Evolutionary conservation across 495 filamentous ascomycete species (phyloP), one percentile per base, ranked within the genome.

Genomic region (Rhizodiscina lignyota): DNA sequence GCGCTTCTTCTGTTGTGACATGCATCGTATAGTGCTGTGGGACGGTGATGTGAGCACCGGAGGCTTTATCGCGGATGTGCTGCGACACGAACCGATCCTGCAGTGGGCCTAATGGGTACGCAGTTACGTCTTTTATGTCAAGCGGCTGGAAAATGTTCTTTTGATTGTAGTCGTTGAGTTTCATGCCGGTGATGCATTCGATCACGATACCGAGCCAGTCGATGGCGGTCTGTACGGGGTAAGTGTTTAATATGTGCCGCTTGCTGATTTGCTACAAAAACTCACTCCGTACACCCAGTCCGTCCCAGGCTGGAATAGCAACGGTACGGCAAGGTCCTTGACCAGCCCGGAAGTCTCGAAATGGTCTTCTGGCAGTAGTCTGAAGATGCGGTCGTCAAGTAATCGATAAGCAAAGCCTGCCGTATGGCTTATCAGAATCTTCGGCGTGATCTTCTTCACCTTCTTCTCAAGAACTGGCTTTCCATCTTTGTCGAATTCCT

Each of bases 191-290:
- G 17, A 61, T 59, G 10, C 68, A 63, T 43, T 78, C 65, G 34
- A 76, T 41, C 3, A 66, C 40, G 5, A 68, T 48, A 5, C 74
- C 72, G 3, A 63, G 71, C 72, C 71, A 77, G 48, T 78, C 72
- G 30, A 74, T 54, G 32, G 61, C 58, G 5, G 66, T 55, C 63
- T 68, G 32, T 28, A 22, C 11, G 8, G n/a, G n/a, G n/a, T n/a
- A n/a, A n/a, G n/a, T n/a, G n/a, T n/a, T n/a, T n/a, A n/a, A n/a
- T n/a, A n/a, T n/a, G n/a, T n/a, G n/a, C n/a, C n/a, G n/a, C n/a
- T n/a, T n/a, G n/a, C n/a, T n/a, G n/a, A n/a, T n/a, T n/a, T n/a
- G n/a, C n/a, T n/a, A n/a, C n/a, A n/a, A n/a, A n/a, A n/a, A n/a
- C n/a, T n/a, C n/a, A n/a, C n/a, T n/a, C n/a, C n/a, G n/a, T n/a